Evolutionary conservation across 2,329 filamentous ascomycete genomes (phyloP).

Genomic region (Botrytis cinerea): DNA sequence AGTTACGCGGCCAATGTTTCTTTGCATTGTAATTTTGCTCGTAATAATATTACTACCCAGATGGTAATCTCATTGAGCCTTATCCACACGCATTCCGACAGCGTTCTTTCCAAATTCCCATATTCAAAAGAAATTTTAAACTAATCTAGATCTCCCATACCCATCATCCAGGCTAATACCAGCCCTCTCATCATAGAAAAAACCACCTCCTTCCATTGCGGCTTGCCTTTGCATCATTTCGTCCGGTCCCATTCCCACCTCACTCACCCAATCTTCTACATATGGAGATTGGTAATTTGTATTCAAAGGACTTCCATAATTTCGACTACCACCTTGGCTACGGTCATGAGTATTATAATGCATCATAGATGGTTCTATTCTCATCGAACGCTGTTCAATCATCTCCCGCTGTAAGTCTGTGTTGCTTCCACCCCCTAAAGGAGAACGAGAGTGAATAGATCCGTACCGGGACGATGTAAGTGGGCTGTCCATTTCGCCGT

Average conservation of each 20-base stretch:
- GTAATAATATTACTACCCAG: background rate
- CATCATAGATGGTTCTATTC: background rate
- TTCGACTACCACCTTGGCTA: background rate
- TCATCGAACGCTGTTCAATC: background rate
- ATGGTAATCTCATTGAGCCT: background rate
- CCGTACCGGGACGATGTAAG: conserved; percentile 19
- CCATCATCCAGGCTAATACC: background rate
- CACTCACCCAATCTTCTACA: conserved; percentile 22
- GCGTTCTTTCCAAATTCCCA: background rate
- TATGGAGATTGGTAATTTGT: conserved; percentile 22
- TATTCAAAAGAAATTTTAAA: background rate
- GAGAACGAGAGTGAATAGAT: conserved; percentile 13
- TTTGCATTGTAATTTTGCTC: background rate
- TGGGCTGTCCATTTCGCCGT: conserved; percentile 18
- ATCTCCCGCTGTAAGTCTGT: background rate
- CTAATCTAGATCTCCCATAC: conserved; percentile 4
- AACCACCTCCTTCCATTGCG: background rate
- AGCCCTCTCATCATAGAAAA: conserved; percentile 13
- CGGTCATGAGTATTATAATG: background rate
- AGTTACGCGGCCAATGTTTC: background rate
- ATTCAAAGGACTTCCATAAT: background rate
- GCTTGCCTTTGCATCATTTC: conserved; percentile 18
- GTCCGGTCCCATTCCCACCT: conserved; percentile 2
- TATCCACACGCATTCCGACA: too few relatives aligned
- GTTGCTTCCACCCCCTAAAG: background rate